Evolutionary conservation across 805 yeast genomes (phyloP).

Genomic region (Schwanniomyces vanrijiae): DNA sequence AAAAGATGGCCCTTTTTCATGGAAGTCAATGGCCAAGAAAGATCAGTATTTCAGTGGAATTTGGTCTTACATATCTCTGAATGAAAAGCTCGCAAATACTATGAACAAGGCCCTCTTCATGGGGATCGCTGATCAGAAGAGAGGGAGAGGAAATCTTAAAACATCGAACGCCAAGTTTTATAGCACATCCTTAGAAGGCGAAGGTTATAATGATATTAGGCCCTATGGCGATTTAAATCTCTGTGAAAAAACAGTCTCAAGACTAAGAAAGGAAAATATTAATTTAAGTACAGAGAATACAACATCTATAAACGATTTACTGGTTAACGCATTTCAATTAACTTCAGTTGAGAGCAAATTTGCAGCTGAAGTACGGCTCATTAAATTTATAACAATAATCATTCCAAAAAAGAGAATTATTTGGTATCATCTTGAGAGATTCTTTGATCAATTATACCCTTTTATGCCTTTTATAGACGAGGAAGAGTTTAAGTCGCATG

Average conservation of each 20-base stretch:
- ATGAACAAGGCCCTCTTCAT: neutral
- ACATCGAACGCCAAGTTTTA: neutral
- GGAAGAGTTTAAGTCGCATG: neutral
- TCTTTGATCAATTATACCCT: conserved; percentile 5
- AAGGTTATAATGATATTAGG: neutral
- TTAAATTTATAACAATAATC: conserved; percentile 23
- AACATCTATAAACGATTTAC: conserved; percentile 15
- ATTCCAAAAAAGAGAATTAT: conserved; percentile 1
- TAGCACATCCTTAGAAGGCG: neutral
- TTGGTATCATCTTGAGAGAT: conserved; percentile 1
- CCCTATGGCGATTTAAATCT: neutral
- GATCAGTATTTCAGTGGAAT: neutral
- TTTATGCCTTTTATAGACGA: conserved; percentile 7
- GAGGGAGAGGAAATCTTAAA: neutral
- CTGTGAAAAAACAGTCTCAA: neutral
- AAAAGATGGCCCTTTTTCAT: conserved; percentile 4
- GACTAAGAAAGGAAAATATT: neutral
- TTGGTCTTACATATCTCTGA: conserved; percentile 1
- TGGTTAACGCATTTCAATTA: conserved; percentile 21
- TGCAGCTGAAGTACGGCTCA: conserved; percentile 26
- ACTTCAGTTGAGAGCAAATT: conserved; percentile 32
- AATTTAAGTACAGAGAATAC: conserved; percentile 16
- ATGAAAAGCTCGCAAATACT: neutral
- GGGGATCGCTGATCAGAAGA: neutral
- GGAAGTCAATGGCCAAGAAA: conserved; percentile 1